Percentiles rank a stretch among this genome's conserved stretches.
These are phyloP conservation scores for Eucalyptus polyanthemos DNA, from an alignment of 345 rosid species.

Conservation along the genomic window DNA sequence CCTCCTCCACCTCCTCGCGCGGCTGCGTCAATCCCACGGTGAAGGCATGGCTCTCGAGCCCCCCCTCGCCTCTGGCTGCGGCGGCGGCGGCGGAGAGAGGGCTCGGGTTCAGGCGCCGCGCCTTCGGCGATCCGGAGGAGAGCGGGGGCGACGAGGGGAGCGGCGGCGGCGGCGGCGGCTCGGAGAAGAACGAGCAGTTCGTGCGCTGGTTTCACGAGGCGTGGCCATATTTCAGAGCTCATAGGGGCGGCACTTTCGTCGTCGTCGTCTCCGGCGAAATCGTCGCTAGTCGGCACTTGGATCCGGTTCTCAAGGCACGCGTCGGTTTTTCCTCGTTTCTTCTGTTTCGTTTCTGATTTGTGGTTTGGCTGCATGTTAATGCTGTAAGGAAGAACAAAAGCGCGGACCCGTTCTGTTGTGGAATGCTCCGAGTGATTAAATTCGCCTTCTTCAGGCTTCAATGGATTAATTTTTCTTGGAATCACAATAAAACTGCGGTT, in stretches of 20 bases:
- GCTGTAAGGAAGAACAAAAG: neutral
- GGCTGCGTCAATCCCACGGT: neutral
- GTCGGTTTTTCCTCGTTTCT: neutral
- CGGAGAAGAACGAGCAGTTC: slow-evolving; percentile 46
- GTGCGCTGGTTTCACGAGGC: slow-evolving; percentile 98
- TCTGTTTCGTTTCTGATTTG: neutral
- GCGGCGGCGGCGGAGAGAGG: neutral
- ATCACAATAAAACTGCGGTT: neutral
- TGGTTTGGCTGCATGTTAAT: neutral
- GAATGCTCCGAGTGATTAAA: neutral
- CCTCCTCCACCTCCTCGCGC: neutral
- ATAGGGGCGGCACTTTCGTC: slow-evolving; percentile 67
- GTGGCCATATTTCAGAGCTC: slow-evolving; percentile 94
- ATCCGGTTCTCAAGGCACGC: slow-evolving; percentile 60
- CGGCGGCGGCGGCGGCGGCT: neutral
- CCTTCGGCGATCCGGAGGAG: neutral
- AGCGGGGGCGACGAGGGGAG: neutral
- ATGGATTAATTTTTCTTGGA: neutral
- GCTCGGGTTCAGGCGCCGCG: neutral
- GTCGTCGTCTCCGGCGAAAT: slow-evolving; percentile 66
- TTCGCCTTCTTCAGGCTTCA: neutral
- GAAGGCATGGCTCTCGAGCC: neutral
- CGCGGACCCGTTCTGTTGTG: neutral
- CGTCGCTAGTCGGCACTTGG: slow-evolving; percentile 41
- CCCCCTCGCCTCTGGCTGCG: neutral